Evolutionary conservation across 2,329 filamentous ascomycete species (phyloP).

Genomic region (Coniella lustricola): DNA sequence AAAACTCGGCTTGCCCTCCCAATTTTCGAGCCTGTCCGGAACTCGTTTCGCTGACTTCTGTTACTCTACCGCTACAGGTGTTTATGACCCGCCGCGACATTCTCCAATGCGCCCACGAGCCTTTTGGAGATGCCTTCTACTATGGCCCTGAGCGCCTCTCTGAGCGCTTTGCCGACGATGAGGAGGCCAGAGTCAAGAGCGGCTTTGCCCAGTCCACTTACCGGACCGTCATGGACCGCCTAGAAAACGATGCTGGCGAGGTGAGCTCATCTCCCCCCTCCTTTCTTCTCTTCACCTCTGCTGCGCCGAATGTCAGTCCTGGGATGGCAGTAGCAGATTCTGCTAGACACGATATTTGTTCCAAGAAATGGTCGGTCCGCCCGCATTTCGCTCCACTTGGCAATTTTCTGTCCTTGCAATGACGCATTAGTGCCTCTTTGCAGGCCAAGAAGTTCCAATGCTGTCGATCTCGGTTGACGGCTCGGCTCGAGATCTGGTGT

Average conservation of each 20-base stretch:
- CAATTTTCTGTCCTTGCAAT: neutral
- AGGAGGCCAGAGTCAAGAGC: slow-evolving; percentile 45
- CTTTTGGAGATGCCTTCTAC: slow-evolving; percentile 95
- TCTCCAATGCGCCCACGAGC: slow-evolving; percentile 83
- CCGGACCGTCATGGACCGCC: slow-evolving; percentile 67
- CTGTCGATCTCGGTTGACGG: neutral
- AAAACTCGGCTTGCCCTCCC: neutral
- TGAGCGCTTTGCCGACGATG: slow-evolving; percentile 67
- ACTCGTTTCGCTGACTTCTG: neutral
- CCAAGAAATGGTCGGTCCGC: neutral
- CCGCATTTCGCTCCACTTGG: neutral
- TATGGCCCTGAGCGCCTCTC: slow-evolving; percentile 86
- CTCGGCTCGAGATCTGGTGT: slow-evolving; percentile 1
- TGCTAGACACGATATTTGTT: no score
- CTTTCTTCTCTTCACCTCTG: neutral
- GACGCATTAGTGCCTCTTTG: slow-evolving; percentile 5
- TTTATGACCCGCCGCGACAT: slow-evolving; percentile 90
- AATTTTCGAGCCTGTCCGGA: neutral
- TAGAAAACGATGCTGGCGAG: slow-evolving; percentile 52
- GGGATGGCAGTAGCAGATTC: no score
- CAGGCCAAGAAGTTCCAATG: neutral
- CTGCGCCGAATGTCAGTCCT: no score
- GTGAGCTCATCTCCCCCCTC: neutral
- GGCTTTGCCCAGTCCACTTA: slow-evolving; percentile 67
- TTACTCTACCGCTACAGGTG: slow-evolving; percentile 50